These are phyloP conservation scores for Ganoderma sinense DNA, from an alignment of 1,284 basidiomycete species.

Conservation along the genomic window DNA sequence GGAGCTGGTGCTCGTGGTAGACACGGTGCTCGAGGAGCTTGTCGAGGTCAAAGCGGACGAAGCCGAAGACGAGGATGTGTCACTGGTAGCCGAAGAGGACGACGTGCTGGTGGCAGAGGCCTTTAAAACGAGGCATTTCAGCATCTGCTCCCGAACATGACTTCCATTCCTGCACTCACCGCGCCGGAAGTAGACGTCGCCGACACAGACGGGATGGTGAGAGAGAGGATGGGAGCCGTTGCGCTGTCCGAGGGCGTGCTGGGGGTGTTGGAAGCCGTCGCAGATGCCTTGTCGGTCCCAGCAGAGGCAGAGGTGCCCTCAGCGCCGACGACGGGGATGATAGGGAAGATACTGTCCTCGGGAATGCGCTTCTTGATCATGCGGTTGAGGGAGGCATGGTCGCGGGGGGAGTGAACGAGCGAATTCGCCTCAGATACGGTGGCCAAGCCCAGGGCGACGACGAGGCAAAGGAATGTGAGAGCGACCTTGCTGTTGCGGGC, in stretches of 20 bases:
- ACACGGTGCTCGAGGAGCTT: slow-evolving; percentile 19
- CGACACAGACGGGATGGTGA: slow-evolving; percentile 34
- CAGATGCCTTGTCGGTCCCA: slow-evolving; percentile 11
- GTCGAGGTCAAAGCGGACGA: slow-evolving; percentile 18
- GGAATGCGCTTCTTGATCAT: slow-evolving; percentile 71
- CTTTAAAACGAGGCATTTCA: not conserved
- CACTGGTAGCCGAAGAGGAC: slow-evolving; percentile 4
- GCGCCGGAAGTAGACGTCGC: slow-evolving; percentile 22
- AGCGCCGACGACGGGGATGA: slow-evolving; percentile 27
- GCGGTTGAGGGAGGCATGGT: slow-evolving; percentile 67
- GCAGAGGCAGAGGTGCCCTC: slow-evolving; percentile 27
- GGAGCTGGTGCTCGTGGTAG: slow-evolving; percentile 24
- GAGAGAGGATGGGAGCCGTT: slow-evolving; percentile 21
- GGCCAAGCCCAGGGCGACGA: slow-evolving; percentile 58
- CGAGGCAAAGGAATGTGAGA: slow-evolving; percentile 69
- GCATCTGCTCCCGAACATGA: not conserved
- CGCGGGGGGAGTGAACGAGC: slow-evolving; percentile 51
- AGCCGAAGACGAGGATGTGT: slow-evolving; percentile 29
- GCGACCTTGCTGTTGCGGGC: slow-evolving; percentile 50
- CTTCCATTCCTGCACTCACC: slow-evolving; percentile 5
- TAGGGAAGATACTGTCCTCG: slow-evolving; percentile 13
- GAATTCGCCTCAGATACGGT: slow-evolving; percentile 54
- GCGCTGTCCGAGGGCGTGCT: slow-evolving; percentile 25
- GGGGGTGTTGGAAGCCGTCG: slow-evolving; percentile 10
- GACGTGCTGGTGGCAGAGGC: slow-evolving; percentile 1